Evolutionary conservation across 176 grass and related monocot genomes (phyloP), one percentile per base, ranked within the genome.

Genomic region (Urochloa ruziziensis): DNA sequence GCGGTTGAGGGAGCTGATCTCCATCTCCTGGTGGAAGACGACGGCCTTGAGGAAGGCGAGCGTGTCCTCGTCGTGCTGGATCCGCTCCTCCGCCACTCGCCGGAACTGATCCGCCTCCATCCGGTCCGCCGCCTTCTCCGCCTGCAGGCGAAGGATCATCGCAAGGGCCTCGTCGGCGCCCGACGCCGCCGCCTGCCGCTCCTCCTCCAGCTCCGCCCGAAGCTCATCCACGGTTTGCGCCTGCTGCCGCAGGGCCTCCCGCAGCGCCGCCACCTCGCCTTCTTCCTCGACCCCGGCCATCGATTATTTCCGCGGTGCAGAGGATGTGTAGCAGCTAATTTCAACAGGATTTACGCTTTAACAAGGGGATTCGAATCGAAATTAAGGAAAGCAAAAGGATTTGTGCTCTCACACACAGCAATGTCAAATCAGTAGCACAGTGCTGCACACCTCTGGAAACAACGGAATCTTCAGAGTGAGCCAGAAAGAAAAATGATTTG

Each of bases 131-230:
- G 93, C 93, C 89, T 92, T 98, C 87, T 98, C 92, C 42, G 84
- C 83, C 66, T 98, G 92, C 34, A 98, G 79, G 17, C 96, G 84
- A 23, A 95, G 70, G 86, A 98, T 98, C 92, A 98, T 98, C 28
- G 91, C 79, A 79, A 98, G 76, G 27, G 92, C 89, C 82, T 98
- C 96, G 47, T 81, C 82, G 32, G 92, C 83, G 19, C 92, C 91
- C 4, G 90, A 91, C 18, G 96, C 48, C 18, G 91, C 89, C n/a
- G 87, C 92, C 4, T 87, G 90, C 61, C 96, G 63, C 87, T 98
- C 96, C 72, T 81, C 86, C 82, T 98, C 93, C 87, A 98, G 79
- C 84, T 98, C 96, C 6, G 27, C 27, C 74, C 82, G 77, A 32
- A 98, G 73, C 80, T 90, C 58, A 76, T 91, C 85, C 51, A 93